Base-by-base conservation (phyloP, 2,329 filamentous ascomycete species). In the Colletotrichum camelliae region DNA sequence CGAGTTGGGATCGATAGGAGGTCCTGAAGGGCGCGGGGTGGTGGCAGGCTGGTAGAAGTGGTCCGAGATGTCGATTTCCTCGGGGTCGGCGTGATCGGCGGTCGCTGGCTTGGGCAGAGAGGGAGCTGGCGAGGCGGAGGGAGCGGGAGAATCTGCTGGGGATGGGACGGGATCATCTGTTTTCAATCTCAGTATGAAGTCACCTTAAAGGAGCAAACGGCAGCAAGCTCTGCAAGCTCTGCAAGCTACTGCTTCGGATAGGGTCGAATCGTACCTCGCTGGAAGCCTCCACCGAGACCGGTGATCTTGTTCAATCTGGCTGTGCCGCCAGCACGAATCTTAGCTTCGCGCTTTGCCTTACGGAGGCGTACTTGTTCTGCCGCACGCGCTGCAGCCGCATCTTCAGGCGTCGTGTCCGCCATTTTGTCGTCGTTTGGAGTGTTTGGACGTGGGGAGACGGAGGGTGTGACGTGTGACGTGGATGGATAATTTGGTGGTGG, bases 331-430 rank as follows among this genome's bases (percentile, higher is more conserved):
- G 93, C 91, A 80, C 90, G 91, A 85, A 96, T 92, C 88, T 96
- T 96, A 74, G 94, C 94, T 83, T 95, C 93, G 65, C 94, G 91
- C 52, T 94, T 92, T 83, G 96, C 94, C 84, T 95, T 95, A 79
- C 95, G 93, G 74, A 95, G 88, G 62, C 94, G 92, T 48, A 93
- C 93, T 84, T 95, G 93, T 78, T 93, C 91, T 31, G 89, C 85
- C 4, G 91, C 90, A 76, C 90, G 86, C 75, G 87, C 85, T 16
- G 89, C 86, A 3, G 88, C 88, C 2, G 87, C 87, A 75, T 90
- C 88, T 64, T 88, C 86, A n/a, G 84, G 80, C 16, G 82, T 83
- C 27, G 74, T 18, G 58, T 89, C 86, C 7, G 85, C 82, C 88
- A 89, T 89, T 60, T 33, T 77, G 64, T 4, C 77, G 64, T 21